Percentiles rank a stretch among this genome's conserved stretches.
phyloP scores from a whole-genome alignment of 768 basidiomycete genomes.

The Auriscalpium vulgare region DNA sequence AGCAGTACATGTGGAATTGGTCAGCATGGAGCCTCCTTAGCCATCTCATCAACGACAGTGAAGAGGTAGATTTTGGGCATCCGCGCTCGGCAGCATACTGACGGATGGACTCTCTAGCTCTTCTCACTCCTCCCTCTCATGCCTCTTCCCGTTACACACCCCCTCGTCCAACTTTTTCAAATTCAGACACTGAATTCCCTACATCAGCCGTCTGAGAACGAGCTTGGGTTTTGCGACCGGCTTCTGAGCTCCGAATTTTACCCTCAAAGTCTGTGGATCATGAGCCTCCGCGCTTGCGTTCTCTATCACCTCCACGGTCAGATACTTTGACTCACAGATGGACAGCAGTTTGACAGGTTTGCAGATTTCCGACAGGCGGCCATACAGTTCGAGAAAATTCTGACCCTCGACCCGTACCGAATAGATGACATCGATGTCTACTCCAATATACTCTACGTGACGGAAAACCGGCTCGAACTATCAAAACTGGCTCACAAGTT shows the following conservation, averaged over 20 bases:
- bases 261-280: slow-evolving; percentile 76
- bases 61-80: slow-evolving; percentile 9
- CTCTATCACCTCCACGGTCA: slow-evolving; percentile 86
- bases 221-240: slow-evolving; percentile 73
- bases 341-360: slow-evolving; percentile 1
- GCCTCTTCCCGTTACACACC: slow-evolving; percentile 43
- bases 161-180: slow-evolving; percentile 67
- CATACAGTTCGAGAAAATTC: slow-evolving; percentile 76
- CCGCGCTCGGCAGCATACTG: slow-evolving; percentile 12
- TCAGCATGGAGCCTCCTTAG: slow-evolving; percentile 11
- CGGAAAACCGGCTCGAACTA: slow-evolving; percentile 80
- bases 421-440: slow-evolving; percentile 94
- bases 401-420: slow-evolving; percentile 74
- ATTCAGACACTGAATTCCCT: slow-evolving; percentile 85
- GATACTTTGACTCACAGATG: slow-evolving; percentile 18
- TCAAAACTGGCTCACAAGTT: slow-evolving; percentile 91
- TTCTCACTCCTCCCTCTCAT: slow-evolving; percentile 36
- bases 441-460: slow-evolving; percentile 95
- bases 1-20: slow-evolving; percentile 16
- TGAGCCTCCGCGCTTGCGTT: slow-evolving; percentile 78
- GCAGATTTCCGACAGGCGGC: slow-evolving; percentile 86
- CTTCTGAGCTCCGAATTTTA: slow-evolving; percentile 68
- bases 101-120: slow-evolving; percentile 24
- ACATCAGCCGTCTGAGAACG: slow-evolving; percentile 81
- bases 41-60: slow-evolving; percentile 12